These are phyloP conservation scores for Tetradesmus obliquus DNA, from an alignment of 139 green algal species.

Conservation along the genomic window DNA sequence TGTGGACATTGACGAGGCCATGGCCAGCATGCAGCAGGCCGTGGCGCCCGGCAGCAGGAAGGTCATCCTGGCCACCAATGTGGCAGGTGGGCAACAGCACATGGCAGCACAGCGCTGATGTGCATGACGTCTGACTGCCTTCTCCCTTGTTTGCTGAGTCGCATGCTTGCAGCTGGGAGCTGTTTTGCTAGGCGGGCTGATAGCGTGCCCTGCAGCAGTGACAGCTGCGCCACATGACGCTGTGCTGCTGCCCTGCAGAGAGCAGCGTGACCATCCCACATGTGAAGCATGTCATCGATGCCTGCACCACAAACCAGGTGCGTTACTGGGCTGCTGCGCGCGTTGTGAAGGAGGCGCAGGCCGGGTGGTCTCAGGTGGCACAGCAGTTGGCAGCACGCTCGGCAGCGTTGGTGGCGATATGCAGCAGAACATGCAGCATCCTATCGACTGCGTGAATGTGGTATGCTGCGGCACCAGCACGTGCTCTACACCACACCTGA, in stretches of 20 bases:
- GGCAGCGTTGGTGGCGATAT: too few species aligned
- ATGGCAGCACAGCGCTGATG: background rate
- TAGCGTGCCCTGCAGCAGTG: background rate
- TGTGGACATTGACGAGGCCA: slow-evolving; percentile 32
- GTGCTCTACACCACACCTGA: too few species aligned
- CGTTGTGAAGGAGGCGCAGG: too few species aligned
- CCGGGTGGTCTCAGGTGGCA: background rate
- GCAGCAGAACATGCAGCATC: too few species aligned
- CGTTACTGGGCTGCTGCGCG: background rate
- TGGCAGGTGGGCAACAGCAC: background rate
- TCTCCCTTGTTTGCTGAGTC: background rate
- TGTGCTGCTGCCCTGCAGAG: slow-evolving; percentile 21
- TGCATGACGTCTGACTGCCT: background rate
- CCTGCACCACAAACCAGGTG: slow-evolving; percentile 32
- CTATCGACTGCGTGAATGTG: too few species aligned
- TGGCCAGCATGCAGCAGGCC: slow-evolving; percentile 11
- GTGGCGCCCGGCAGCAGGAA: background rate
- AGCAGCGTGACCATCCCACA: slow-evolving; percentile 29
- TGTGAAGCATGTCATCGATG: slow-evolving; percentile 32
- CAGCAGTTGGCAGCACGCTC: too few species aligned
- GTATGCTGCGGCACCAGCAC: too few species aligned
- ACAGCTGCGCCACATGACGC: background rate
- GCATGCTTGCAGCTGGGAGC: background rate
- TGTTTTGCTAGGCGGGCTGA: too few species aligned
- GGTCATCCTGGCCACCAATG: slow-evolving; percentile 36